Evolutionary conservation across 2,329 filamentous ascomycete genomes (phyloP), one percentile per base, ranked within the genome.

Genomic region (Monilinia vaccinii-corymbosi): DNA sequence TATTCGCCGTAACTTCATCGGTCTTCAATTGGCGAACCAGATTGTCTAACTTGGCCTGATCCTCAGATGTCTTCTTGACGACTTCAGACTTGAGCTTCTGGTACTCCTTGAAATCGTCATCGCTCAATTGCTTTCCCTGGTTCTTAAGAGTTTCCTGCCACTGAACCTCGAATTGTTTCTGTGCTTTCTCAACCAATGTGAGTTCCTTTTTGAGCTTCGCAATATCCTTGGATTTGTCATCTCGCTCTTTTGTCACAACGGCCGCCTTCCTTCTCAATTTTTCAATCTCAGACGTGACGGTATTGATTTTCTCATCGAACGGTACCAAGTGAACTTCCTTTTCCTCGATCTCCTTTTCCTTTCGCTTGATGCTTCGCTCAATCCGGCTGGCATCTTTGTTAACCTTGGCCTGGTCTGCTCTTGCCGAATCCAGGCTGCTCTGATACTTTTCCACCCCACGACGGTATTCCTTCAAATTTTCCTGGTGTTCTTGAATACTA

Each of bases 401-500:
- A 34, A 89, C 86, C 61, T 87, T 83, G 4, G 86, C 82, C 69
- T 97, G 91, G n/a, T 93, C 88, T 67, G 85, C 87, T 66, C 89
- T 88, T 18, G 93, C 91, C 32, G 86, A 82, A 57, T 96, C 90
- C 5, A 97, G 82, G 61, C 82, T 84, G 64, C 82, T 82, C 69
- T 96, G 88, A 66, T 89, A 96, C 59, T 89, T 85, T 69, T 95
- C 89, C 23, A 97, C 87, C 40, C 90, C 91, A 51, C 94, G 89
- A 56, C 89, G 86, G 71, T 91, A 89, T 73, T 97, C 93, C 72
- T 96, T 96, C 23, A 99, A 79, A 67, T 97, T 92, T 70, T 96
- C 91, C 69, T 97, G 92, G 68, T 97, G 91, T 67, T 89, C 91
- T 69, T 93, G 87, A 61, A 99, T 99, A 69, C 94, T 87, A 48